A percentile compares a stretch with the other conserved stretches of the same genome.
phyloP scores from a whole-genome alignment of 495 filamentous ascomycete genomes.

The Penicillium tannophilum region DNA sequence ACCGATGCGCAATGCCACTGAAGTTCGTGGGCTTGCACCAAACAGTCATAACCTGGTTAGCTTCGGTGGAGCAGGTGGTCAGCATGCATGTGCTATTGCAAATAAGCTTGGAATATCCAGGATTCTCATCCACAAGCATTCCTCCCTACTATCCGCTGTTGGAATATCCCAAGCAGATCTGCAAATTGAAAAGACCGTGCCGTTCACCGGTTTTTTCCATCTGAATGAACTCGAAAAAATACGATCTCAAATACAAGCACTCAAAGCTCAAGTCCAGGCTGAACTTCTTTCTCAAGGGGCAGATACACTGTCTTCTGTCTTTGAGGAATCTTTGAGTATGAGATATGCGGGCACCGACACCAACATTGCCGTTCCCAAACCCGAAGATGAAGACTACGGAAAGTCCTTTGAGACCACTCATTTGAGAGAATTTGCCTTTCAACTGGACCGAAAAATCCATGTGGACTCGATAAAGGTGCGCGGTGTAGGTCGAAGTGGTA shows the following conservation, averaged over 20 bases:
- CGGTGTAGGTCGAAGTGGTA: constrained; percentile 4
- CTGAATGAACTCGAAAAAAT: not conserved
- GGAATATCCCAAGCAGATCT: constrained; percentile 94
- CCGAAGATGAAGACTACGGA: constrained; percentile 65
- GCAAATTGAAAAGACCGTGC: constrained; percentile 56
- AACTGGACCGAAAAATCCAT: constrained; percentile 4
- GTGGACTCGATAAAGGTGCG: constrained; percentile 4
- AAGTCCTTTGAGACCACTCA: not conserved
- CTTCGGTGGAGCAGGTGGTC: constrained; percentile 91
- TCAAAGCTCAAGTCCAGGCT: not conserved
- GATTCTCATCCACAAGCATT: constrained; percentile 86
- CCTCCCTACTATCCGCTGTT: constrained; percentile 89
- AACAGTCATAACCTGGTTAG: constrained; percentile 46
- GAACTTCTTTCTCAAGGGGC: constrained; percentile 5
- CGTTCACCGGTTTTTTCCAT: constrained; percentile 2
- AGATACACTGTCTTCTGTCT: not conserved
- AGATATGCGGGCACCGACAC: constrained; percentile 48
- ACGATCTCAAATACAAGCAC: not conserved
- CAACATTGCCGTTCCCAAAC: constrained; percentile 46
- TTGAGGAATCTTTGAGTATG: constrained; percentile 42
- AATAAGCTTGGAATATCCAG: constrained; percentile 80
- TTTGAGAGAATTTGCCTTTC: constrained; percentile 7
- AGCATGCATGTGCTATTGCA: constrained; percentile 91
- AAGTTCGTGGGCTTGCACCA: constrained; percentile 82
- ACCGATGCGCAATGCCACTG: constrained; percentile 67